Percentiles rank a stretch among this genome's conserved stretches.
Evolutionary conservation across 2,329 filamentous ascomycete species (phyloP).

Genomic region (Metarhizium album): DNA sequence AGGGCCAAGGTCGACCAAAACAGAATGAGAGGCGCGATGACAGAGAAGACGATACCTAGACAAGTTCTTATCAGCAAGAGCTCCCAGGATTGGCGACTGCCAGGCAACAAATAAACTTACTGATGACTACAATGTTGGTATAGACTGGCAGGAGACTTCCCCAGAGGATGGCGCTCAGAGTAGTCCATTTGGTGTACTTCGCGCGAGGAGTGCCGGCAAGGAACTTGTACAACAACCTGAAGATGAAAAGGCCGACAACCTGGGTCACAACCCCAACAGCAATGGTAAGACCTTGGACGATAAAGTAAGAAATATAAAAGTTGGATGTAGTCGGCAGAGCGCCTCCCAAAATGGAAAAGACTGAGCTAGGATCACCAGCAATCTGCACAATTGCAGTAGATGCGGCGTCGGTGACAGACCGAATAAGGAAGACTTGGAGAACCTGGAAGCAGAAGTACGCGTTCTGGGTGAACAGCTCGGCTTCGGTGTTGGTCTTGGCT

Average conservation of each 20-base stretch:
- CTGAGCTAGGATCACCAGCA: conserved; percentile 46
- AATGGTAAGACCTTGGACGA: conserved; percentile 72
- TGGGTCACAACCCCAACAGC: conserved; percentile 65
- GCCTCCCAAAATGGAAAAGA: conserved; percentile 54
- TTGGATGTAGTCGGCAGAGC: conserved; percentile 78
- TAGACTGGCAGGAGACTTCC: conserved; percentile 66
- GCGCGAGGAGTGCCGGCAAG: conserved; percentile 69
- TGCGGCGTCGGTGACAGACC: conserved; percentile 71
- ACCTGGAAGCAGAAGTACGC: conserved; percentile 87
- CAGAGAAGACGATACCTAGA: conserved; percentile 61
- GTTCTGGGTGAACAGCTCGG: conserved; percentile 85
- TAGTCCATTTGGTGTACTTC: conserved; percentile 64
- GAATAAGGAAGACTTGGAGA: conserved; percentile 85
- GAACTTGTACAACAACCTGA: conserved; percentile 56
- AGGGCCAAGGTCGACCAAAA: conserved; percentile 71
- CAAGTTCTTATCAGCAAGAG: not conserved
- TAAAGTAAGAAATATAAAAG: conserved; percentile 87
- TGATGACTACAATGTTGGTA: conserved; percentile 63
- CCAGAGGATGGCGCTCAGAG: conserved; percentile 60
- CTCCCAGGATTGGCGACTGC: conserved; percentile 10
- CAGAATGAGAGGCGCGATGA: conserved; percentile 73
- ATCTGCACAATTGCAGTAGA: conserved; percentile 56
- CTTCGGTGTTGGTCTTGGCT: conserved; percentile 63
- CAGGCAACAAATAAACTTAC: conserved; percentile 23
- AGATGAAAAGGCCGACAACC: conserved; percentile 53